Evolutionary conservation across 116 monocot genomes (phyloP).

Genomic region (Cymodocea nodosa): DNA sequence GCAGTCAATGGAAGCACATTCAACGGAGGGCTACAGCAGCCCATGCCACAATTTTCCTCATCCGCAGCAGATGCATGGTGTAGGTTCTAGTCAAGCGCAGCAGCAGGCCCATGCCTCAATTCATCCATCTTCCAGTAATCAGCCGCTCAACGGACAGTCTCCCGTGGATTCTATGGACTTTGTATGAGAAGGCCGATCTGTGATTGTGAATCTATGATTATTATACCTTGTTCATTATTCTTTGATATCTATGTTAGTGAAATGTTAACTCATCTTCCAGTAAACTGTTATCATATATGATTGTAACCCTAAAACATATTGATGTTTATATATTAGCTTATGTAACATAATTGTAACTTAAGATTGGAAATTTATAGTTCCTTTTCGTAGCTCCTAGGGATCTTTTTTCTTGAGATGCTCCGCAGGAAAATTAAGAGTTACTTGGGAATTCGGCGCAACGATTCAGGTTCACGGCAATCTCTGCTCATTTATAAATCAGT

Average conservation of each 20-base stretch:
- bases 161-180: slow-evolving; percentile 38
- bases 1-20: slow-evolving; percentile 22
- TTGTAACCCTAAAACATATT: not conserved
- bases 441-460: not conserved
- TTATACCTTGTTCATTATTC: not conserved
- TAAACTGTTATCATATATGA: not conserved
- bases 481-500: slow-evolving; percentile 15
- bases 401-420: too few species aligned
- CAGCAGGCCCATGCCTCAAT: slow-evolving; percentile 15
- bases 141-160: slow-evolving; percentile 7
- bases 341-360: not conserved
- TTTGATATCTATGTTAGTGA: not conserved
- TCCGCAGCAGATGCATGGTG: slow-evolving; percentile 9
- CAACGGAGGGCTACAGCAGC: slow-evolving; percentile 20
- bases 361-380: not conserved
- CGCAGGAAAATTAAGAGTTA: too few species aligned
- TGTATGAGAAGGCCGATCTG: slow-evolving; percentile 14
- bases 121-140: slow-evolving; percentile 25
- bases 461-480: not conserved
- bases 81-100: slow-evolving; percentile 1
- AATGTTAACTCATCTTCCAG: not conserved
- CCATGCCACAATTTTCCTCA: slow-evolving; percentile 14
- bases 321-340: not conserved
- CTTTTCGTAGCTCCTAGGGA: too few species aligned
- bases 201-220: not conserved